Evolutionary conservation across 495 filamentous ascomycete species (phyloP).

Genomic region (Hypoxylon cercidicola): DNA sequence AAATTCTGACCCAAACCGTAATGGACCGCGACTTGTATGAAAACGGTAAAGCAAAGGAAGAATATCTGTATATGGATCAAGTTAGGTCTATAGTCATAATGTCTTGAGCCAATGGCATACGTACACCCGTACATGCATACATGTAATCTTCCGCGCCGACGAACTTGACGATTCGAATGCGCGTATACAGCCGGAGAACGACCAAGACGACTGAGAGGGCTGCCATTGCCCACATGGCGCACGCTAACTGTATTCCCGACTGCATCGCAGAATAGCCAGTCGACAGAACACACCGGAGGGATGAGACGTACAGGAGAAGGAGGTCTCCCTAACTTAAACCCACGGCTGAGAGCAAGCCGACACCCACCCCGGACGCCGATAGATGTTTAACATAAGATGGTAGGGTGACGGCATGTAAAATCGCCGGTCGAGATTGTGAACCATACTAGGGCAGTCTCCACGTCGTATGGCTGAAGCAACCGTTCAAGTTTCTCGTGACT

Average conservation of each 20-base stretch:
- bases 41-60: conserved; percentile 47
- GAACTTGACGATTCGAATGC: conserved; percentile 50
- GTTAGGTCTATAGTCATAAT: conserved; percentile 6
- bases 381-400: conserved; percentile 9
- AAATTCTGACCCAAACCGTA: conserved; percentile 49
- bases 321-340: background rate
- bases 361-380: conserved; percentile 14
- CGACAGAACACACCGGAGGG: conserved; percentile 18
- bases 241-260: conserved; percentile 44
- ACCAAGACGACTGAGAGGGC: conserved; percentile 45
- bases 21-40: conserved; percentile 50
- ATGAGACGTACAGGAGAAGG: conserved; percentile 20
- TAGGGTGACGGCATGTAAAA: conserved; percentile 17
- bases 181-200: conserved; percentile 50
- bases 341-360: background rate
- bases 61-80: conserved; percentile 31
- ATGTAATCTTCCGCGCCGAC: conserved; percentile 52
- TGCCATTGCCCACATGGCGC: conserved; percentile 52
- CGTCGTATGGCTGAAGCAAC: conserved; percentile 4
- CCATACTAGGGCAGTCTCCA: conserved; percentile 17
- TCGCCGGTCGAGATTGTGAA: conserved; percentile 34
- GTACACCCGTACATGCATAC: conserved; percentile 46
- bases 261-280: conserved; percentile 31
- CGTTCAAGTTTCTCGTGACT: conserved; percentile 18
- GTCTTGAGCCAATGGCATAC: background rate